phyloP scores from a whole-genome alignment of 257 asterid genomes.

The Solanum raphanifolium region DNA sequence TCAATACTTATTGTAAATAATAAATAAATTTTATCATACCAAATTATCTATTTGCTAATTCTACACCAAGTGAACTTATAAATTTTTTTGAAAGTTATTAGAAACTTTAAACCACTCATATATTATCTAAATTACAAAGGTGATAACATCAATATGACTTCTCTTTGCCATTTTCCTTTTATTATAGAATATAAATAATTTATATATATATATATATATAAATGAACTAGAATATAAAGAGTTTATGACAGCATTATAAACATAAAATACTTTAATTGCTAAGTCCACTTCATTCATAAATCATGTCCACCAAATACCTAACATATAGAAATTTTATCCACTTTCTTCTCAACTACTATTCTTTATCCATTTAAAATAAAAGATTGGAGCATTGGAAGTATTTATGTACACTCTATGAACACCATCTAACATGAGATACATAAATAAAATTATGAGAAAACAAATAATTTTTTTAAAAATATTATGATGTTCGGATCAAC shows the following conservation, averaged over 20 bases:
- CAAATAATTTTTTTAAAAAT: no score
- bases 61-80: background rate
- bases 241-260: background rate
- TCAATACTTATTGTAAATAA: background rate
- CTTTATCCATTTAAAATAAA: background rate
- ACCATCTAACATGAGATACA: background rate
- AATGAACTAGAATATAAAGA: background rate
- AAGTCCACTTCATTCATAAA: background rate
- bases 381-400: background rate
- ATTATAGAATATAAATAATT: background rate
- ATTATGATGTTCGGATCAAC: no score
- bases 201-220: no score
- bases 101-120: background rate
- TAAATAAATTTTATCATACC: background rate
- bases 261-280: background rate
- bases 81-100: no score
- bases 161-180: background rate
- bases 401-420: background rate
- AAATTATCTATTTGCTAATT: background rate
- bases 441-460: no score
- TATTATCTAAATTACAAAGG: background rate
- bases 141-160: background rate
- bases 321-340: background rate
- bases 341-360: background rate
- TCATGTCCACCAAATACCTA: background rate